Conservation (phyloP, 441 rosid genomes). For the Eruca vesicaria region DNA sequence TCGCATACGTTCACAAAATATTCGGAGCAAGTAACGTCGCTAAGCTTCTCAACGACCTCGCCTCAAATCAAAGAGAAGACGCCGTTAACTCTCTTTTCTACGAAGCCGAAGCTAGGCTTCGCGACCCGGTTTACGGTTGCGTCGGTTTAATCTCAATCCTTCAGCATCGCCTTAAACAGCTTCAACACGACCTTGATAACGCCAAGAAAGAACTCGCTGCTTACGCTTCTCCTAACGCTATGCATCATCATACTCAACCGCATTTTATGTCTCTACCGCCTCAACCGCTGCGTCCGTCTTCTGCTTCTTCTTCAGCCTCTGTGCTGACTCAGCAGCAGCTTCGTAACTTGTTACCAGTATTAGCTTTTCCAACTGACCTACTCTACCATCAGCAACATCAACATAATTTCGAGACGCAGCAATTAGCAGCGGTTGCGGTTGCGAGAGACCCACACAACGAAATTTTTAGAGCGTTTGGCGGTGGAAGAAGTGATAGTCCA, state of each 20-base stretch:
- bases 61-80: constrained; percentile 68
- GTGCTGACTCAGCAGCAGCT: constrained; percentile 31
- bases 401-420: constrained; percentile 57
- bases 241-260: constrained; percentile 22
- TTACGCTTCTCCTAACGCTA: constrained; percentile 66
- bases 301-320: constrained; percentile 44
- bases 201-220: constrained; percentile 67
- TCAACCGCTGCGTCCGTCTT: constrained; percentile 37
- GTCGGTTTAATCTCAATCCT: constrained; percentile 79
- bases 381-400: constrained; percentile 36
- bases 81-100: constrained; percentile 86
- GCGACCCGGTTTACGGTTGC: constrained; percentile 92
- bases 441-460: constrained; percentile 59
- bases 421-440: constrained; percentile 49
- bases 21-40: constrained; percentile 91
- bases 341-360: constrained; percentile 46
- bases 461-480: constrained; percentile 47
- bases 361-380: constrained; percentile 47
- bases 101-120: constrained; percentile 83
- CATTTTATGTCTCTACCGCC: constrained; percentile 28
- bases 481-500: constrained; percentile 16
- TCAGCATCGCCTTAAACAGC: constrained; percentile 62
- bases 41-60: constrained; percentile 74
- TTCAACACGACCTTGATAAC: constrained; percentile 48
- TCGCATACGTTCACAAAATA: constrained; percentile 74